These are phyloP conservation scores for Fusarium tuaranense DNA, from an alignment of 2,329 filamentous ascomycete species.

Conservation along the genomic window DNA sequence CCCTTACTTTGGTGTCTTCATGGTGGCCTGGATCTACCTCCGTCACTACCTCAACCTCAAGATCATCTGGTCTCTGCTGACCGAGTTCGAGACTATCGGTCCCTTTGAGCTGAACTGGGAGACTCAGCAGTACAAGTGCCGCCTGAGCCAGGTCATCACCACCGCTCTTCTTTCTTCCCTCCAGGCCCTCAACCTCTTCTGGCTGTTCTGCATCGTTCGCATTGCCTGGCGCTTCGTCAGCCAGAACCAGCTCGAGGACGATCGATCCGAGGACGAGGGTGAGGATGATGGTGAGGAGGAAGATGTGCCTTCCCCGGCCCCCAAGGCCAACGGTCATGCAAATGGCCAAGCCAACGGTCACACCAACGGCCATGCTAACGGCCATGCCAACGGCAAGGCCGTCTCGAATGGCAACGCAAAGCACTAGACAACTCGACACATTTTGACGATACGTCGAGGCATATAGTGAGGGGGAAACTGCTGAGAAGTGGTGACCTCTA, in stretches of 20 bases:
- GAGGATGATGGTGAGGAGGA: constrained; percentile 61
- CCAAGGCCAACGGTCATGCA: constrained; percentile 38
- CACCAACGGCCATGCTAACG: constrained; percentile 23
- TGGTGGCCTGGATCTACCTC: constrained; percentile 87
- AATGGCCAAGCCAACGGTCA: constrained; percentile 32
- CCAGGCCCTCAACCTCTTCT: constrained; percentile 83
- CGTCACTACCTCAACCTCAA: constrained; percentile 86
- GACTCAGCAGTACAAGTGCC: constrained; percentile 81
- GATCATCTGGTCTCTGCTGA: constrained; percentile 81
- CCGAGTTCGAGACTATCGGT: constrained; percentile 79
- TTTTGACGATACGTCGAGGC: background rate
- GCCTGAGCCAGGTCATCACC: constrained; percentile 76
- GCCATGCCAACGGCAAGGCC: constrained; percentile 30
- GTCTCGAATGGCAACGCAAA: constrained; percentile 21
- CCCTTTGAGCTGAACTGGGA: constrained; percentile 83
- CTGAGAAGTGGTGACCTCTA: background rate
- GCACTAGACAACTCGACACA: constrained; percentile 19
- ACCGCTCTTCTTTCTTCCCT: constrained; percentile 72
- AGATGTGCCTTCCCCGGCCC: constrained; percentile 48
- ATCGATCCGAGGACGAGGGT: constrained; percentile 77
- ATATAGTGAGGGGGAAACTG: background rate
- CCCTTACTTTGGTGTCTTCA: constrained; percentile 87
- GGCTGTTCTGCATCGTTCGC: constrained; percentile 81
- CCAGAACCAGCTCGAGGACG: constrained; percentile 73
- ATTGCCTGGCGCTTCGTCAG: constrained; percentile 79